Evolutionary conservation across 202 grass and related monocot species (phyloP), one percentile per base, ranked within the genome.

Genomic region (Alloteropsis angusta): DNA sequence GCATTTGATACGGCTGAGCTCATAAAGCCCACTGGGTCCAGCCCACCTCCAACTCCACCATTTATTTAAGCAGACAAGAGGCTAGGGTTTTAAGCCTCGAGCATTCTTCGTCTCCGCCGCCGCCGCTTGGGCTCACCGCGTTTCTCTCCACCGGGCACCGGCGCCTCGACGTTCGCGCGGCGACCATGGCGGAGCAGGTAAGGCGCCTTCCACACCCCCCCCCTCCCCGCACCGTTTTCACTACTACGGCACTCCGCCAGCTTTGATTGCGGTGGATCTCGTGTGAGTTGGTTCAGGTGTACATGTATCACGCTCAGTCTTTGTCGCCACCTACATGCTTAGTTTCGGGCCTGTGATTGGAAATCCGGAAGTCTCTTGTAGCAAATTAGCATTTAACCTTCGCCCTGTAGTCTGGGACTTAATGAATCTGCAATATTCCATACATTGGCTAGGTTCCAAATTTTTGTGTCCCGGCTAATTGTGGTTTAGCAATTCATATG

Each of bases 151-250:
- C 50, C 45, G 45, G 26, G 18, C 37, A 39, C 46, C 60, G 41
- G 46, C 19, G 14, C 18, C 11, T 55, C 37, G 30, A 23, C 38
- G 21, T 47, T 46, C 15, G 43, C 65, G 63, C 37, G 78, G 71
- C 37, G 60, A 55, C 52, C 64, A 93, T 93, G 87, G 91, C 85
- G 70, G 87, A 93, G 73, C 91, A 93, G 91, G 91, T 93, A 65
- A 75, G 39, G 2, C 11, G n/a, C 71, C 17, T 36, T 56, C 38
- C 1, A 0, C 4, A 18, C 4, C 16, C 9, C 9, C n/a, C n/a
- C n/a, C n/a, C n/a, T n/a, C n/a, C n/a, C n/a, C n/a, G n/a, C n/a
- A n/a, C 25, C 19, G 35, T 17, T 9, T 71, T 21, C 0, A 5
- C 4, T 6, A 14, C 54, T 28, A 13, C 50, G 12, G 18, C 35